Base-by-base conservation (phyloP, 1,284 basidiomycete species). In the Xerocomus minutiporus region DNA sequence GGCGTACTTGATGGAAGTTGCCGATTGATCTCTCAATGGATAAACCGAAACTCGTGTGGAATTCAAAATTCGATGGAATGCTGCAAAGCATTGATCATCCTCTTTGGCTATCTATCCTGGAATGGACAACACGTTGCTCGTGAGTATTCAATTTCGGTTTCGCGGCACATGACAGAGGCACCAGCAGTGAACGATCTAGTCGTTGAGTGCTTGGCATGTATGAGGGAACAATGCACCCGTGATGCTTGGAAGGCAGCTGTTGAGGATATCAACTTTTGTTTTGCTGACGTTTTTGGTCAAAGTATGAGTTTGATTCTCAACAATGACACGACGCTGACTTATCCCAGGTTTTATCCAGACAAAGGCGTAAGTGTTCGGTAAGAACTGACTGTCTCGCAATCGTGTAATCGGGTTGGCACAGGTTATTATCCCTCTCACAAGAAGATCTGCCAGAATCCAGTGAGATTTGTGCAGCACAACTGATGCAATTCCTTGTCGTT, bases 171-270 rank as follows among this genome's bases (percentile, higher is more conserved):
- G 31, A 26, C 42, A 35, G 38, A 44, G 51, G 39, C 46, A 48
- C 8, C 25, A 25, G 26, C 50, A 81, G 80, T 71, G 32, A 74
- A 69, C 48, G 73, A 75, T 31, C 47, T 69, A 2, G 61, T 79
- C 20, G 53, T 82, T 12, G 76, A 77, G 58, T 67, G 55, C 4
- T 54, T 76, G 15, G 59, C 61, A 20, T 55, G 51, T 11, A 57
- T 64, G 47, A 46, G 23, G 12, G 46, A 28, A 15, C 45, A 54
- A 31, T 65, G 52, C 50, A 36, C 38, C 8, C 49, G 55, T 20
- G 53, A 63, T n/a, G 64, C 61, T 12, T 66, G 67, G 67, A 52
- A 53, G 46, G 47, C 56, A 40, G 59, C 52, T 23, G 25, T 29
- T 3, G 51, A 54, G 6, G 62, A 66, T 17, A 28, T 26, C 25